Conservation (phyloP, 805 yeast species). For the Yarrowia porcina region DNA sequence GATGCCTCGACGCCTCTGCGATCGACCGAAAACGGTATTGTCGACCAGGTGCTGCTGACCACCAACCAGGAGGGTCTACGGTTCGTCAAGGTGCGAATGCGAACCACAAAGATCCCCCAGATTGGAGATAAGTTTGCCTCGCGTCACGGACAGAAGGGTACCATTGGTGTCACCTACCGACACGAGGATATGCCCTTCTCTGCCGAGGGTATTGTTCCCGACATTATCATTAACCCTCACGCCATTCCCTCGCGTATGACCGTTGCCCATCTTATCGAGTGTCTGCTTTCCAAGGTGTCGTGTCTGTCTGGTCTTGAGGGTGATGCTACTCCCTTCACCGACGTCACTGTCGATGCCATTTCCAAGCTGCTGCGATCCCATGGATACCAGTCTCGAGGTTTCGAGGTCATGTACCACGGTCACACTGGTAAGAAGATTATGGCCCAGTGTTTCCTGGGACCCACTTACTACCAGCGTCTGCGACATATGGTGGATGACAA, state of each 20-base stretch:
- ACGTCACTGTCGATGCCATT: slow-evolving; percentile 95
- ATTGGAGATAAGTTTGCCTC: slow-evolving; percentile 99
- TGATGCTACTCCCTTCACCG: slow-evolving; percentile 99
- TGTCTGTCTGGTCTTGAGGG: slow-evolving; percentile 95
- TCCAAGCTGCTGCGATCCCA: slow-evolving; percentile 88
- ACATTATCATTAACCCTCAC: slow-evolving; percentile 95
- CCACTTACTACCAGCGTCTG: slow-evolving; percentile 96
- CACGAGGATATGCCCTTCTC: slow-evolving; percentile 99
- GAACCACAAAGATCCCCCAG: slow-evolving; percentile 98
- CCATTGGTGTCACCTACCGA: slow-evolving; percentile 97
- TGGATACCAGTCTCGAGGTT: slow-evolving; percentile 97
- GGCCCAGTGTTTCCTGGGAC: slow-evolving; percentile 99
- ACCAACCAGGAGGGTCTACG: slow-evolving; percentile 98
- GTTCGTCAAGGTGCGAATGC: slow-evolving; percentile 96
- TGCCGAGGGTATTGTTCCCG: slow-evolving; percentile 94
- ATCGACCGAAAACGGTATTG: slow-evolving; percentile 96
- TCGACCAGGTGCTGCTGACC: slow-evolving; percentile 93
- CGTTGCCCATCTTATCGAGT: slow-evolving; percentile 98
- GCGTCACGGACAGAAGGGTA: slow-evolving; percentile 99
- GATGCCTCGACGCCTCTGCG: slow-evolving; percentile 98
- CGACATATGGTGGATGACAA: slow-evolving; percentile 99
- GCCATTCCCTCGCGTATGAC: slow-evolving; percentile 99
- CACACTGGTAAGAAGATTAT: slow-evolving; percentile 96
- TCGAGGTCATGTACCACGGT: slow-evolving; percentile 97
- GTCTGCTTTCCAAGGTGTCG: slow-evolving; percentile 92